These are phyloP conservation scores for Pichia nakasei DNA, from an alignment of 805 yeast species.

Conservation along the genomic window DNA sequence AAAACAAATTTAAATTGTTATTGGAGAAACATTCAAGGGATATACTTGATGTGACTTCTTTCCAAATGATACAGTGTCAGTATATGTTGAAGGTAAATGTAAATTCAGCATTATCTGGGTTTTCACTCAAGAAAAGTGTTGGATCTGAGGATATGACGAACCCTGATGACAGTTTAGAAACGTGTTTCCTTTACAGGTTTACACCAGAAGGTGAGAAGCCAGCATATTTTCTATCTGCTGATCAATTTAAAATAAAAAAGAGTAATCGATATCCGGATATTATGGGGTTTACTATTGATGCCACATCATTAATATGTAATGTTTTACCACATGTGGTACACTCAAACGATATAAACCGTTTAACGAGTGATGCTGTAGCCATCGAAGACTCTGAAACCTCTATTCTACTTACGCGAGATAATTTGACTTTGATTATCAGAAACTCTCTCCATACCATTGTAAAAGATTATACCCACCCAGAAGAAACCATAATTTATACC, in stretches of 20 bases:
- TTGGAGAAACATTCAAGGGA: background rate
- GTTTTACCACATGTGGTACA: too few species aligned
- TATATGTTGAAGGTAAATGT: background rate
- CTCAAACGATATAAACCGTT: too few species aligned
- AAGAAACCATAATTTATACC: background rate
- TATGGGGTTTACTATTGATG: too few species aligned
- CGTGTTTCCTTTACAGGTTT: background rate
- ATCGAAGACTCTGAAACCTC: too few species aligned
- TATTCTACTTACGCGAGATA: too few species aligned
- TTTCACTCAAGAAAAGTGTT: too few species aligned
- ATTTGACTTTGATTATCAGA: background rate
- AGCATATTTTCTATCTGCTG: background rate
- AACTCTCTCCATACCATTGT: background rate
- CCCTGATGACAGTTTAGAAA: background rate
- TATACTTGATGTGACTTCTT: background rate
- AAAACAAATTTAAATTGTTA: background rate
- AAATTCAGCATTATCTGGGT: background rate
- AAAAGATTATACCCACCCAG: background rate
- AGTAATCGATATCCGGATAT: too few species aligned
- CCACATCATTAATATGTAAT: too few species aligned
- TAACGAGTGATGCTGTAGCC: too few species aligned
- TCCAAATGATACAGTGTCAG: background rate
- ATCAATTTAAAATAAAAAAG: background rate
- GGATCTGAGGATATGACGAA: too few species aligned
- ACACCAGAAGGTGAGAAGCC: background rate